Base-by-base conservation (phyloP, 2,329 filamentous ascomycete species). In the Domatiomyces catenatus region DNA sequence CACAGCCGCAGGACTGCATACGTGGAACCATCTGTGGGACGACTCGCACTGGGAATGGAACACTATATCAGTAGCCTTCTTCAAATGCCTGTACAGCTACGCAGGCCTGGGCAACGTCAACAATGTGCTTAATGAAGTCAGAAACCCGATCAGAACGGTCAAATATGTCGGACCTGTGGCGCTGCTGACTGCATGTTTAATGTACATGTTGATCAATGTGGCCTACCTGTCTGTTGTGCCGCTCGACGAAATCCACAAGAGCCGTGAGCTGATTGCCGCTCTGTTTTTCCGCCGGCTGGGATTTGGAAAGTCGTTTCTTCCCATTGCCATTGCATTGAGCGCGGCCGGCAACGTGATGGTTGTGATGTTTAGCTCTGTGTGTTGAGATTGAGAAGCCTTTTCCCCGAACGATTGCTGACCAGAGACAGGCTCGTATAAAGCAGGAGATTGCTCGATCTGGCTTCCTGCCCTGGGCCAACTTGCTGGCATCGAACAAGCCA, bases 321-420 rank as follows among this genome's bases (percentile, higher is more conserved):
- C 81, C 0, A 63, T 84, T 7, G 75, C 78, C 0, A 79, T 86
- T 32, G 82, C 82, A 0, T 65, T 84, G 20, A 84, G 80, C 1
- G 81, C 80, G 0, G 75, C 73, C 1, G 83, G 82, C 0, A 86
- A 86, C 60, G 81, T 86, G 12, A 80, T 86, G 74, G 80, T 84
- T 0, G 80, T 83, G 1, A 79, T 79, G 0, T 86, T 85, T 62
- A 73, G 80, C 1, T 64, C 81, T 63, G 81, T 83, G 69, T 59
- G 73, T 64, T 53, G 26, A 5, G 32, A 47, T 17, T 53, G 26
- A 5, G 32, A 47, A n/a, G 8, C 46, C 7, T 18, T 2, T 5
- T 8, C 19, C 42, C 12, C 19, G 24, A n/a, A n/a, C 42, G 56
- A 24, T 52, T n/a, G 15, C 44, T 51, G 56, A 47, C 56, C 61